Conservation (phyloP, 257 asterid species). For the Rauvolfia tetraphylla region DNA sequence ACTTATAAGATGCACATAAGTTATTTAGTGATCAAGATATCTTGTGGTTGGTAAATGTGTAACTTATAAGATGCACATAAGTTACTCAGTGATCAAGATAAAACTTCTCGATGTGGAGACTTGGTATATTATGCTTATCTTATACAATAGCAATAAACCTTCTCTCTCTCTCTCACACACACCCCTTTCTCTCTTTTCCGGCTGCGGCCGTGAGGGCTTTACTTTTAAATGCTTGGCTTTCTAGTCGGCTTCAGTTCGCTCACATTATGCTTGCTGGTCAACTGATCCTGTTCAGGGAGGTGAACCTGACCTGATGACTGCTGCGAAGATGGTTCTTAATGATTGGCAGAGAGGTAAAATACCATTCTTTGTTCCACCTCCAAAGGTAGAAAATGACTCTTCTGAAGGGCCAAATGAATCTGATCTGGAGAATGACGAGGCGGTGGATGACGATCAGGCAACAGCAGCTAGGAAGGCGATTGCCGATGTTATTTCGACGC, state of each 20-base stretch:
- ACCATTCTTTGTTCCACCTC: conserved; percentile 81
- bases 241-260: neutral
- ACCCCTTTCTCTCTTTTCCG: no score
- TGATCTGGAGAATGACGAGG: conserved; percentile 26
- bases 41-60: no score
- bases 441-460: conserved; percentile 35
- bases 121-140: neutral
- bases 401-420: conserved; percentile 30
- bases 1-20: no score
- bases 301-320: conserved; percentile 85
- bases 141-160: neutral
- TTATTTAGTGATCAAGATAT: no score
- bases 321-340: conserved; percentile 87
- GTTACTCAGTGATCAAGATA: no score
- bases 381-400: conserved; percentile 43
- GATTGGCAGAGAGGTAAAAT: conserved; percentile 95
- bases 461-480: conserved; percentile 61
- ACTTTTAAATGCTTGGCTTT: neutral
- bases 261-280: neutral
- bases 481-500: conserved; percentile 57
- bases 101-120: neutral
- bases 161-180: no score
- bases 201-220: neutral
- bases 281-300: conserved; percentile 57
- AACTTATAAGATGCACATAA: no score